These are phyloP conservation scores for Saccharomyces hybrid DNA, from an alignment of 1,139 yeast species.

Conservation along the genomic window DNA sequence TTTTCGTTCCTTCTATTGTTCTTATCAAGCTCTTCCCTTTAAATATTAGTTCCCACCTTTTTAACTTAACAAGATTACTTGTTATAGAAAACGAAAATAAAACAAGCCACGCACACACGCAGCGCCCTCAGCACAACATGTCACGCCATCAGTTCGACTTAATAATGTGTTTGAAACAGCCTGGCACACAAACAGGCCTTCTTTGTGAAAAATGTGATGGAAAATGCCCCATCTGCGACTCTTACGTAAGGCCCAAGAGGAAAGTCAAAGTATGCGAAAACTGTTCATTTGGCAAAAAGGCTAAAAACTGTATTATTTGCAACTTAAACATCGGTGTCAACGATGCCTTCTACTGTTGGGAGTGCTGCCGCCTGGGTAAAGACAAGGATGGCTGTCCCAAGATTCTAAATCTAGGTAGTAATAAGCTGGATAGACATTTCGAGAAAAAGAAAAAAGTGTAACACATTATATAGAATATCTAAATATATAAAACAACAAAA, in stretches of 20 bases:
- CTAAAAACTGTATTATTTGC: constrained; percentile 67
- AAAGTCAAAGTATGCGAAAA: constrained; percentile 74
- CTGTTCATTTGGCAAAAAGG: constrained; percentile 67
- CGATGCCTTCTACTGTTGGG: constrained; percentile 78
- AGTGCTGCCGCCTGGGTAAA: constrained; percentile 72
- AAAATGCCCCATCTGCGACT: constrained; percentile 84
- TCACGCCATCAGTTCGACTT: constrained; percentile 88
- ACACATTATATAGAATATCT: constrained; percentile 4
- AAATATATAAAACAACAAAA: neutral
- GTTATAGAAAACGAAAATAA: neutral
- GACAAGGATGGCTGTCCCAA: constrained; percentile 93
- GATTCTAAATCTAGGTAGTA: constrained; percentile 70
- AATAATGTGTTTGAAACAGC: constrained; percentile 77
- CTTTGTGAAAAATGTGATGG: constrained; percentile 88
- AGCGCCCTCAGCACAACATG: constrained; percentile 37
- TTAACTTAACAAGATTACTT: neutral
- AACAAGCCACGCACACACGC: neutral
- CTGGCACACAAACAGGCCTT: constrained; percentile 64
- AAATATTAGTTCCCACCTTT: neutral
- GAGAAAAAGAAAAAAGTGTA: constrained; percentile 36
- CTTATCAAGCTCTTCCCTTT: neutral
- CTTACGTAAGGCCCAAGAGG: constrained; percentile 70
- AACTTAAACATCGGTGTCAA: constrained; percentile 44
- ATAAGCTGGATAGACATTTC: constrained; percentile 59
- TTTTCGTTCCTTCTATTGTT: neutral